phyloP scores from a whole-genome alignment of 176 grass and related monocot genomes.

The Aegilops speltoides region DNA sequence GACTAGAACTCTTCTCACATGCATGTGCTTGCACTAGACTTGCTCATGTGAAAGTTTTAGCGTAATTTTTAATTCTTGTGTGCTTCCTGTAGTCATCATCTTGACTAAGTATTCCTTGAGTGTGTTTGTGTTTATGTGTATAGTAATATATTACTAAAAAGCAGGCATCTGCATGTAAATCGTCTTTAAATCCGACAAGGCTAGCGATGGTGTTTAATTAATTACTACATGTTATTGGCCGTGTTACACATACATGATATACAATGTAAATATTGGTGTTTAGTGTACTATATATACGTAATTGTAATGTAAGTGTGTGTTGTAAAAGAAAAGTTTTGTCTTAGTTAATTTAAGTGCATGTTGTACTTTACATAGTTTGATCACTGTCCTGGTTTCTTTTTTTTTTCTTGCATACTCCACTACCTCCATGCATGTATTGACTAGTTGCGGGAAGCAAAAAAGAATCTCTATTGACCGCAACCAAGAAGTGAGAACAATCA shows the following conservation, averaged over 20 bases:
- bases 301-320: too few species aligned
- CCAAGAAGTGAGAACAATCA: too few species aligned
- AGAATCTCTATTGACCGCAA: too few species aligned
- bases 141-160: neutral
- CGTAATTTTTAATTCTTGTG: neutral
- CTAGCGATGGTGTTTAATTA: neutral
- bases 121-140: neutral
- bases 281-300: too few species aligned
- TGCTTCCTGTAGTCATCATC: neutral
- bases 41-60: neutral
- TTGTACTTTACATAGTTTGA: too few species aligned
- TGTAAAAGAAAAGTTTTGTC: too few species aligned
- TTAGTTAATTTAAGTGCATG: too few species aligned
- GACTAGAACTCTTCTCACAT: neutral
- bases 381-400: too few species aligned
- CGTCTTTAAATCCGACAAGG: neutral
- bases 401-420: too few species aligned
- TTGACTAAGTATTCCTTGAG: neutral
- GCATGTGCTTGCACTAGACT: neutral
- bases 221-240: neutral
- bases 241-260: neutral
- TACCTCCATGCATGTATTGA: too few species aligned
- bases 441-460: too few species aligned
- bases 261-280: neutral
- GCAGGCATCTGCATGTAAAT: neutral